phyloP scores from a whole-genome alignment of 148 eudicot genomes.

The Camellia lanceoleosa region DNA sequence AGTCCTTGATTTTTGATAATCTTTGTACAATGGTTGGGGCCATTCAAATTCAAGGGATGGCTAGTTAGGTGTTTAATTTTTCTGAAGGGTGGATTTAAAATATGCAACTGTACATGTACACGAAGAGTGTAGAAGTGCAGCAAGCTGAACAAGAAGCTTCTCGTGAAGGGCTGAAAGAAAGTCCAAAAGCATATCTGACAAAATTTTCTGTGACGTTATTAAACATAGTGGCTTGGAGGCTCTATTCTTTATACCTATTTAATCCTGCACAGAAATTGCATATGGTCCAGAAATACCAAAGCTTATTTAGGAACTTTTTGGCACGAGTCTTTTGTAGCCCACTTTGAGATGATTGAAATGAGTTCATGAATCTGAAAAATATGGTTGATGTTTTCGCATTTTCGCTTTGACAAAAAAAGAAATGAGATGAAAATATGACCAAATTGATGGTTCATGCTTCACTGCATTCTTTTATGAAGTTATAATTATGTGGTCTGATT shows the following conservation, averaged over 20 bases:
- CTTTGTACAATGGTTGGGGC: not conserved
- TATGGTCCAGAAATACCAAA: not conserved
- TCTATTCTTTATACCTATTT: not conserved
- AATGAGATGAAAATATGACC: not conserved
- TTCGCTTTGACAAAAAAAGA: not conserved
- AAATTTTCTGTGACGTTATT: too few relatives aligned
- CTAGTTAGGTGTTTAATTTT: not conserved
- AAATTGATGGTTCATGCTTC: not conserved
- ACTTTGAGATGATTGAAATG: not conserved
- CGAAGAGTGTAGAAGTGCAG: not conserved
- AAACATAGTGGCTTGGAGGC: not conserved
- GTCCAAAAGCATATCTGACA: not conserved
- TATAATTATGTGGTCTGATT: not conserved
- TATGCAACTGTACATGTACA: not conserved
- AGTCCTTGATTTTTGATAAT: not conserved
- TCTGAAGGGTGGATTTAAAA: not conserved
- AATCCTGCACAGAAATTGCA: not conserved
- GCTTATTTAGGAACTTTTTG: not conserved
- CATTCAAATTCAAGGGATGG: not conserved
- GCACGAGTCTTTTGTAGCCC: not conserved
- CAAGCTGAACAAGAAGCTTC: not conserved
- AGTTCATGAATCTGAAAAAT: not conserved
- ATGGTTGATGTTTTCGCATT: not conserved
- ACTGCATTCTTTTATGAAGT: not conserved
- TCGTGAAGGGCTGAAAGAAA: not conserved